phyloP scores from a whole-genome alignment of 371 early-diverging fungal species.

The Syncephalastrum racemosum region DNA sequence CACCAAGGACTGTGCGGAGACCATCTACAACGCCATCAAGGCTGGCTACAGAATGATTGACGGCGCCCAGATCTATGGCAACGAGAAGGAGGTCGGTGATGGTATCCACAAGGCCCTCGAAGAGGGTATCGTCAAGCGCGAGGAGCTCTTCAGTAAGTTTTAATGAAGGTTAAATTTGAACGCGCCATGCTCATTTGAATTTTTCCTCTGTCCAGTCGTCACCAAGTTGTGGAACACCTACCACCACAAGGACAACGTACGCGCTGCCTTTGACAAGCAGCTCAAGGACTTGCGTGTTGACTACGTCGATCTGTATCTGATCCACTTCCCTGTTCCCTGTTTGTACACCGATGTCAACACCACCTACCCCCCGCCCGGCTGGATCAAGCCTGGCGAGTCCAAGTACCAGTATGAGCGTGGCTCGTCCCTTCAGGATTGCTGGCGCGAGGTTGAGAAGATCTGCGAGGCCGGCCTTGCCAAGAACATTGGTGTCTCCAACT shows the following conservation, averaged over 20 bases:
- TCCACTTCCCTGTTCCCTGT: conserved; percentile 35
- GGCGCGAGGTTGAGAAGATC: conserved; percentile 34
- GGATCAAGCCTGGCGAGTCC: conserved; percentile 15
- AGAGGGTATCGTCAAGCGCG: conserved; percentile 63
- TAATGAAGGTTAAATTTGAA: not conserved
- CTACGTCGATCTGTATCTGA: conserved; percentile 65
- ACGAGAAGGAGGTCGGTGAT: conserved; percentile 70
- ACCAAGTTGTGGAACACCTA: conserved; percentile 73
- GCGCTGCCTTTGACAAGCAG: conserved; percentile 44
- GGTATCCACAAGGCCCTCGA: conserved; percentile 54
- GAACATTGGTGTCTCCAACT: conserved; percentile 68
- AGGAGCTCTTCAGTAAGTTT: conserved; percentile 47
- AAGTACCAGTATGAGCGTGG: conserved; percentile 14
- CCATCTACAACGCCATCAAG: conserved; percentile 53
- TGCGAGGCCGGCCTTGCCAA: conserved; percentile 27
- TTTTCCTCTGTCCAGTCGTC: conserved; percentile 46
- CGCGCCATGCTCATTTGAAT: not conserved
- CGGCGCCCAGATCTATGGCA: conserved; percentile 54
- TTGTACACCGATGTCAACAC: conserved; percentile 11
- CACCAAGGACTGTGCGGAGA: conserved; percentile 29
- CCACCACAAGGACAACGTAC: conserved; percentile 49
- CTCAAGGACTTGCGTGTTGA: conserved; percentile 51
- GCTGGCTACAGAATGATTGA: conserved; percentile 49
- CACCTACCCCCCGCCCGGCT: conserved; percentile 19
- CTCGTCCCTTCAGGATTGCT: conserved; percentile 28